A percentile compares a stretch with the other conserved stretches of the same genome.
These are phyloP conservation scores for Curvularia sp. DNA, from an alignment of 2,329 filamentous ascomycete species.

Conservation along the genomic window DNA sequence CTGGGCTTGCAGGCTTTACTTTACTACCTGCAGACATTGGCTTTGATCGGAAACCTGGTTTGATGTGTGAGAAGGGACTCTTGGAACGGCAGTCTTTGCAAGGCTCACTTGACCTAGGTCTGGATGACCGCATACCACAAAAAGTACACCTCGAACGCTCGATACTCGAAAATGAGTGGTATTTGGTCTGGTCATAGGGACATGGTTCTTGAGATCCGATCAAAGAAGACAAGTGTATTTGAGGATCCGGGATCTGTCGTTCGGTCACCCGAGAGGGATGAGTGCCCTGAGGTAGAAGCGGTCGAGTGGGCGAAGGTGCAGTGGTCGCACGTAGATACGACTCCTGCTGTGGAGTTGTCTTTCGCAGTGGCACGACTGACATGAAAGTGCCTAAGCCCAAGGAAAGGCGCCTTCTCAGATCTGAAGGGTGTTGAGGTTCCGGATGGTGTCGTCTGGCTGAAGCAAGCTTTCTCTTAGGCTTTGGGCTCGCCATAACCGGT, in stretches of 20 bases:
- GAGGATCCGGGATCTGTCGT: conserved; percentile 1
- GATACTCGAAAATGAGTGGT: conserved; percentile 31
- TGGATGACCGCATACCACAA: conserved; percentile 25
- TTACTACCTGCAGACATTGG: not conserved
- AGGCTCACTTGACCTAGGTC: conserved; percentile 12
- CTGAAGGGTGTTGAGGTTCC: conserved; percentile 17
- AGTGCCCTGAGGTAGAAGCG: not conserved
- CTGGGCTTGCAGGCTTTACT: not conserved
- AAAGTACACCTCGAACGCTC: conserved; percentile 23
- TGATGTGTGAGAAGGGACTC: conserved; percentile 23
- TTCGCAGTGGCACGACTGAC: conserved; percentile 13
- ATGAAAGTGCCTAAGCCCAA: conserved; percentile 19
- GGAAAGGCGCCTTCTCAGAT: conserved; percentile 27
- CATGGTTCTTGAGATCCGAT: conserved; percentile 16
- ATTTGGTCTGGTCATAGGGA: conserved; percentile 27
- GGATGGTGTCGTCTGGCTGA: conserved; percentile 2
- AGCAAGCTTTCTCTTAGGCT: not conserved
- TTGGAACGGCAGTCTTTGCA: conserved; percentile 23
- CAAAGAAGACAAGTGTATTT: conserved; percentile 16
- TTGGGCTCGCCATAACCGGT: conserved; percentile 6
- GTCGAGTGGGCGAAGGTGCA: not conserved
- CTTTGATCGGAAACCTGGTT: not conserved
- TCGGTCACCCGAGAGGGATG: not conserved
- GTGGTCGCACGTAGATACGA: not conserved
- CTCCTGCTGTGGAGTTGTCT: conserved; percentile 4